Base-by-base conservation (phyloP, 192 early-diverging fungal genomes). In the Borealophlyctis nickersoniae region DNA sequence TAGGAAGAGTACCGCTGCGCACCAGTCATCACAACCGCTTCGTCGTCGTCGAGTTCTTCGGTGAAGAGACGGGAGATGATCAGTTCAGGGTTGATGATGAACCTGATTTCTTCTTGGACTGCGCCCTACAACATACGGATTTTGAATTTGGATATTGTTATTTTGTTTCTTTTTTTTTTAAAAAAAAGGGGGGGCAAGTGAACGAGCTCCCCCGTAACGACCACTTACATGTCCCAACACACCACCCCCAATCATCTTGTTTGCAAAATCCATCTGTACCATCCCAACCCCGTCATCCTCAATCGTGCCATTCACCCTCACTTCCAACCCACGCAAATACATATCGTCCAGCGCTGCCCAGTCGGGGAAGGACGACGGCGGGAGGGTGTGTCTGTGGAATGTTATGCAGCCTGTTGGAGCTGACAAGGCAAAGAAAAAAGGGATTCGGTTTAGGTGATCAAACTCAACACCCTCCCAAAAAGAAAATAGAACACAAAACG, bases 31-130 rank as follows among this genome's bases (percentile, higher is more conserved):
- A 75, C 33, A 3, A 81, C 35, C 28, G 62, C 58, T 58, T 81
- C 80, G 36, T 69, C 51, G 49, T 73, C 67, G 22, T 60, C 48
- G 51, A 81, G 56, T 29, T 58, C 33, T 60, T 81, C 68, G 13
- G 39, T 66, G 48, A 81, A 71, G 5, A 81, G 58, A 3, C 75
- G 61, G 16, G 78, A 59, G 0, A 63, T 75, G 11, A 81, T 60
- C 26, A 81, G 57, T 65, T 81, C 80, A 3, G 80, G 73, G 39
- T 72, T 64, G 16, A 80, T 72, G 22, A 81, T 68, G 51, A 81
- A 81, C 1, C 62, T 62, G 57, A 81, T 79, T 52, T 81, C 80
- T 49, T 81, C 80, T 57, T 81, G 80, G 1, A 81, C 80, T 24
- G 65, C 62, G 14, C 80, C 80, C 62, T 71, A 59, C 27, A 36